phyloP scores from a whole-genome alignment of 805 yeast species.

The Candida ulmi region DNA sequence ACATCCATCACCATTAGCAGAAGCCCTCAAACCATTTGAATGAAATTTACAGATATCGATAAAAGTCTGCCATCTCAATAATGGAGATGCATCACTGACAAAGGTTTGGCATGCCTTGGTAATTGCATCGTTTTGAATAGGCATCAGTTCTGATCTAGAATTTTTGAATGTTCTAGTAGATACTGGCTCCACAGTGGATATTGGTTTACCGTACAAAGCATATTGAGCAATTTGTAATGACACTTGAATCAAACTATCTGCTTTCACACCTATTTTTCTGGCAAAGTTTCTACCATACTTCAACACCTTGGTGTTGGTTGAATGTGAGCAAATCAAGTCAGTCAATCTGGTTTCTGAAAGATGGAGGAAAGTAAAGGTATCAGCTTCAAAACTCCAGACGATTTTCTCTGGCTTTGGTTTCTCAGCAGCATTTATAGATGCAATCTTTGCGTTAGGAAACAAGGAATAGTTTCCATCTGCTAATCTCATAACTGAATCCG shows the following conservation, averaged over 20 bases:
- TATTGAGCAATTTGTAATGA: conserved; percentile 88
- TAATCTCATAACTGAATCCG: conserved; percentile 81
- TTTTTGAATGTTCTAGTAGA: conserved; percentile 65
- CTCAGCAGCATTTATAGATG: conserved; percentile 4
- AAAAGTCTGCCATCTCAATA: conserved; percentile 45
- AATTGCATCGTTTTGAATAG: conserved; percentile 53
- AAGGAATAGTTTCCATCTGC: conserved; percentile 59
- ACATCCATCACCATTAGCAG: conserved; percentile 61
- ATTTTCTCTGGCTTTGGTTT: conserved; percentile 23
- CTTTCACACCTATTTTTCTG: conserved; percentile 73
- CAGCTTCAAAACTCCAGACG: conserved; percentile 32
- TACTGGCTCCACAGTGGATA: conserved; percentile 87
- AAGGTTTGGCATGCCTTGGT: conserved; percentile 53
- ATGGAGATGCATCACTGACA: conserved; percentile 46
- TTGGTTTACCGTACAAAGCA: conserved; percentile 84
- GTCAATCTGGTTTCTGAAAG: conserved; percentile 86
- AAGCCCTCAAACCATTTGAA: conserved; percentile 38
- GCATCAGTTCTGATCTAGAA: conserved; percentile 64
- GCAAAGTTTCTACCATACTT: conserved; percentile 77
- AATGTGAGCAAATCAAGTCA: conserved; percentile 74
- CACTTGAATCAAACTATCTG: conserved; percentile 88
- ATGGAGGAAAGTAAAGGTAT: conserved; percentile 43
- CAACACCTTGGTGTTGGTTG: conserved; percentile 69
- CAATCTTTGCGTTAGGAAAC: conserved; percentile 30
- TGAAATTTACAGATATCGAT: conserved; percentile 48